phyloP scores from a whole-genome alignment of 78 protist genomes.

The Tieghemostelium lacteum region DNA sequence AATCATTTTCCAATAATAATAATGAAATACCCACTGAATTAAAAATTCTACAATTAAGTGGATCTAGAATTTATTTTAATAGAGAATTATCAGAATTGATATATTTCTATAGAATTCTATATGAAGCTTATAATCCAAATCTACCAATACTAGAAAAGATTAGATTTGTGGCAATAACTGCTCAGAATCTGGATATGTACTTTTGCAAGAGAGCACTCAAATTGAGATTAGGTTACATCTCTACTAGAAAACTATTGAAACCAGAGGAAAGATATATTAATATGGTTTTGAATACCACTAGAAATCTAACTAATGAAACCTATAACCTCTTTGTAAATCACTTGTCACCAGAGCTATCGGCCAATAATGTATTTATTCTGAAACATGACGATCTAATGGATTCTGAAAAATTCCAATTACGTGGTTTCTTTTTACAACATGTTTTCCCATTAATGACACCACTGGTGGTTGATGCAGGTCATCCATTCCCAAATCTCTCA shows the following conservation, averaged over 20 bases:
- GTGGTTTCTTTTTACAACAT: slow-evolving; percentile 74
- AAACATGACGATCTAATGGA: slow-evolving; percentile 18
- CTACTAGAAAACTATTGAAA: slow-evolving; percentile 63
- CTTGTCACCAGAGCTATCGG: slow-evolving; percentile 26
- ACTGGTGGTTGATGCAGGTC: slow-evolving; percentile 75
- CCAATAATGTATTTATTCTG: slow-evolving; percentile 38
- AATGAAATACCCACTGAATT: slow-evolving; percentile 46
- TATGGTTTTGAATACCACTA: slow-evolving; percentile 64
- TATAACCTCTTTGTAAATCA: slow-evolving; percentile 40
- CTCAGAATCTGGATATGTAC: slow-evolving; percentile 66
- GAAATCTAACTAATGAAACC: slow-evolving; percentile 58
- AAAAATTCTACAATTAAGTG: slow-evolving; percentile 66
- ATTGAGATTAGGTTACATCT: slow-evolving; percentile 55
- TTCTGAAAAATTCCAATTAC: slow-evolving; percentile 38
- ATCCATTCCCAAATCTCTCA: slow-evolving; percentile 76
- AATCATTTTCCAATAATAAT: neutral
- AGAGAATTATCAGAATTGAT: slow-evolving; percentile 67
- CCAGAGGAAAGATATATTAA: slow-evolving; percentile 72
- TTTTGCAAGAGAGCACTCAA: slow-evolving; percentile 67
- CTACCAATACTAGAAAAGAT: slow-evolving; percentile 50
- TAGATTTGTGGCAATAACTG: slow-evolving; percentile 62
- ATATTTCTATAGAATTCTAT: slow-evolving; percentile 61
- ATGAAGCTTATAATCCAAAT: slow-evolving; percentile 33
- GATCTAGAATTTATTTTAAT: slow-evolving; percentile 59
- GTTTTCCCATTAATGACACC: slow-evolving; percentile 80